Percentiles rank a stretch among this genome's conserved stretches.
phyloP scores from a whole-genome alignment of 1,284 basidiomycete species.

The Ustilago lituana region DNA sequence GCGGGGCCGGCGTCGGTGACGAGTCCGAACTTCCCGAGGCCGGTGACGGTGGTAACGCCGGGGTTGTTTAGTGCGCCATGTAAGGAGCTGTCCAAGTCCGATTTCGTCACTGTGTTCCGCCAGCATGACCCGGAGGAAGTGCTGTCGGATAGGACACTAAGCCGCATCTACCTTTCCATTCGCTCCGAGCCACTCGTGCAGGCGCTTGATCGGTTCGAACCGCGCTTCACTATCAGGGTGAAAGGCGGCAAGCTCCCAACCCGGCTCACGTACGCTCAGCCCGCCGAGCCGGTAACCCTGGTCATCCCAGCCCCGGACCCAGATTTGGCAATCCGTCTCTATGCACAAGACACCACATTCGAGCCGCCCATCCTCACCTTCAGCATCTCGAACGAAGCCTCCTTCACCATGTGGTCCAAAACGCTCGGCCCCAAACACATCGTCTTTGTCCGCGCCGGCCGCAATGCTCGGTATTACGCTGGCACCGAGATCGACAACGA shows the following conservation, averaged over 20 bases:
- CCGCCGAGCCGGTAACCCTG: conserved; percentile 55
- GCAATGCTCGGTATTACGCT: conserved; percentile 52
- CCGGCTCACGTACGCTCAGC: conserved; percentile 52
- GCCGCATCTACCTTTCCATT: conserved; percentile 56
- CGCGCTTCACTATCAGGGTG: conserved; percentile 42
- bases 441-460: conserved; percentile 58
- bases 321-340: conserved; percentile 57
- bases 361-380: conserved; percentile 63
- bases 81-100: conserved; percentile 28
- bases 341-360: conserved; percentile 57
- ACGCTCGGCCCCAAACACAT: conserved; percentile 52
- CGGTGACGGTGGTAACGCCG: conserved; percentile 32
- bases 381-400: conserved; percentile 29
- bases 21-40: conserved; percentile 27
- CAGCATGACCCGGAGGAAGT: conserved; percentile 48
- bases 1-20: conserved; percentile 11
- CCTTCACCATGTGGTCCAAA: conserved; percentile 59
- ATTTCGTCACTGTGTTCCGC: conserved; percentile 55
- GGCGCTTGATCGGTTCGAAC: conserved; percentile 42
- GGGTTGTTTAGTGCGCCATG: conserved; percentile 48
- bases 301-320: conserved; percentile 57
- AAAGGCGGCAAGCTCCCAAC: conserved; percentile 48
- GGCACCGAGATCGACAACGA: conserved; percentile 25
- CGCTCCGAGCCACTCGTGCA: conserved; percentile 53
- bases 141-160: conserved; percentile 60